Base-by-base conservation (phyloP, 2,329 filamentous ascomycete genomes). In the Epicoccum sorghinum region DNA sequence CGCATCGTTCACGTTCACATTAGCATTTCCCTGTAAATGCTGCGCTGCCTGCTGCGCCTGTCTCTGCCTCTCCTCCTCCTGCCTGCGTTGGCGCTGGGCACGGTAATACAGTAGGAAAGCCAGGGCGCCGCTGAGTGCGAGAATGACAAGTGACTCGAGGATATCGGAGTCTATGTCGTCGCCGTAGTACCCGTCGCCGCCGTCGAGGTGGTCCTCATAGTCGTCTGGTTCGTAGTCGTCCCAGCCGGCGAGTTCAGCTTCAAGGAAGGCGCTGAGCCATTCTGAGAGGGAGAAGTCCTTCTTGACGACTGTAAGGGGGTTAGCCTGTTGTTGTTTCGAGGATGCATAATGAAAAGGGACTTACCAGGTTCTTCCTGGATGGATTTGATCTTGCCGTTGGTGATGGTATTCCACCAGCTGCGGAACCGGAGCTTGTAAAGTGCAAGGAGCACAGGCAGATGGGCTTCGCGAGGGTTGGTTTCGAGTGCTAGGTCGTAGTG, bases 321-420 rank as follows among this genome's bases (percentile, higher is more conserved):
- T 52, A 67, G 56, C 52, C 56, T 4, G 7, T 13, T 18, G 10
- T 7, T 12, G 39, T 12, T 1, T 10, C 27, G 18, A 12, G 9
- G 27, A 29, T 7, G 27, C 3, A 3, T 6, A 12, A 22, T 10
- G 12, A 13, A 25, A 10, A 12, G n/a, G n/a, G 22, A 46, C 85
- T 79, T 83, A 93, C 90, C 83, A 66, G 89, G 89, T 59, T 97
- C 93, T 61, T 96, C 91, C 66, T 90, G 88, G 44, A 98, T 98
- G 13, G 90, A 91, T 68, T 98, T 96, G 58, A 98, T 85, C 18
- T 88, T 86, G n/a, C 95, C 95, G 68, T 93, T 86, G 0, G 91
- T 96, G 59, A 98, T 79, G 0, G 89, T 92, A 66, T 98, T 98
- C 95, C 95, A 99, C 65, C 91, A 95, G 71, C 91, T 96, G 55